These are phyloP conservation scores for Citrus cavaleriei DNA, from an alignment of 345 rosid genomes.

Conservation along the genomic window DNA sequence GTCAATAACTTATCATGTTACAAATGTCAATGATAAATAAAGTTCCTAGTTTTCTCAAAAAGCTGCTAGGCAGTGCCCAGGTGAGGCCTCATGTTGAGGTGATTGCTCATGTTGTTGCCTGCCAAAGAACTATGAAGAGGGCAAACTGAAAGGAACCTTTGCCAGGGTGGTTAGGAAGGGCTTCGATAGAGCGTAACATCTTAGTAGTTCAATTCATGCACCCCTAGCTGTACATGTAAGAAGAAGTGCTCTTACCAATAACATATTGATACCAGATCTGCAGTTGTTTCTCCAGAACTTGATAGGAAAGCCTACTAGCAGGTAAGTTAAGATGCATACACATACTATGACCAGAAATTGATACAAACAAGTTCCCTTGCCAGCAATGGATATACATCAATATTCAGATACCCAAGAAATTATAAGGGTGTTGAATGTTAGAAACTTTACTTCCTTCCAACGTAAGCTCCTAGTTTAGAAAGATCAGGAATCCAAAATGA, in stretches of 20 bases:
- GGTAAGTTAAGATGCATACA: not conserved
- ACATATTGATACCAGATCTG: not conserved
- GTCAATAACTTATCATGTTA: no score
- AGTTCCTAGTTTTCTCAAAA: no score
- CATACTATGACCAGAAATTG: not conserved
- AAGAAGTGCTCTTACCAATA: not conserved
- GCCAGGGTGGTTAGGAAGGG: no score
- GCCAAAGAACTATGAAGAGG: no score
- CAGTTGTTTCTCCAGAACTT: not conserved
- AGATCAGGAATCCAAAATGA: slow-evolving; percentile 89
- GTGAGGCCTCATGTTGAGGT: no score
- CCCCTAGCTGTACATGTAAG: not conserved
- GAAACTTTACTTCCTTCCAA: slow-evolving; percentile 52
- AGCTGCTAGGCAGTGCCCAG: no score
- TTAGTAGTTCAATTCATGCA: not conserved
- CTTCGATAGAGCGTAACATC: no score
- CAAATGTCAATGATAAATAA: no score
- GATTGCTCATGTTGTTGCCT: no score
- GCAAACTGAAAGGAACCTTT: no score
- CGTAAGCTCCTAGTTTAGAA: slow-evolving; percentile 80
- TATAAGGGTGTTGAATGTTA: not conserved
- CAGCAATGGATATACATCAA: not conserved
- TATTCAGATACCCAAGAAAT: not conserved
- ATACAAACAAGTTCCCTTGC: not conserved
- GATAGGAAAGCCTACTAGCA: not conserved